A percentile compares a stretch with the other conserved stretches of the same genome.
phyloP scores from a whole-genome alignment of 2,329 filamentous ascomycete genomes.

The Diaporthe ampelina region DNA sequence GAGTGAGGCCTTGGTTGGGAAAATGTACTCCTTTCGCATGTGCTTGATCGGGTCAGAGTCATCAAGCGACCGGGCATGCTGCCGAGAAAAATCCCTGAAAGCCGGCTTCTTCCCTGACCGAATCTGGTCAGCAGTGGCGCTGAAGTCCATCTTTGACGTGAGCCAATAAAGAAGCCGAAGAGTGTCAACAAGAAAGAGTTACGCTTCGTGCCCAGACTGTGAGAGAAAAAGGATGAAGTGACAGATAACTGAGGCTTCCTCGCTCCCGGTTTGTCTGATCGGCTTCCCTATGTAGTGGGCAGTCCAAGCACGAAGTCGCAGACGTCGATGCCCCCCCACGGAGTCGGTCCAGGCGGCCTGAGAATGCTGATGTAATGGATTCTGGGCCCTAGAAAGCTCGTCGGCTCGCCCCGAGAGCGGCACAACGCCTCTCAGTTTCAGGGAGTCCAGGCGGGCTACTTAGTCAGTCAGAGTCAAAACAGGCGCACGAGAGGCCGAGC shows the following conservation, averaged over 20 bases:
- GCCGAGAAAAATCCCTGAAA: slow-evolving; percentile 63
- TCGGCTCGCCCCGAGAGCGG: slow-evolving; percentile 30
- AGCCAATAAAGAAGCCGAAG: neutral
- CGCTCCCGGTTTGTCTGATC: neutral
- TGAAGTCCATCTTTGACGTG: slow-evolving; percentile 54
- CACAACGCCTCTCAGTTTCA: neutral
- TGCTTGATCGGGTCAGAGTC: slow-evolving; percentile 70
- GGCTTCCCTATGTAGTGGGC: slow-evolving; percentile 26
- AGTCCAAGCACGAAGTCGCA: neutral
- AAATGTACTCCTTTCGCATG: slow-evolving; percentile 79
- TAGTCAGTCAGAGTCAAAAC: neutral
- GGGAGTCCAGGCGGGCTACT: neutral
- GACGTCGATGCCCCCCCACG: too few species aligned
- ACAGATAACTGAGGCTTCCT: neutral
- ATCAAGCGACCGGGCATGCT: slow-evolving; percentile 69
- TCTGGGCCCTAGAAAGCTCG: neutral
- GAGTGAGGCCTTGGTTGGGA: slow-evolving; percentile 81
- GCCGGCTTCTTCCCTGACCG: slow-evolving; percentile 56
- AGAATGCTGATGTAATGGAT: slow-evolving; percentile 17
- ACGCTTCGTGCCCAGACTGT: neutral
- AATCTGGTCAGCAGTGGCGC: slow-evolving; percentile 55
- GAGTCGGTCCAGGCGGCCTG: slow-evolving; percentile 8
- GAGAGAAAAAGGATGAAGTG: neutral
- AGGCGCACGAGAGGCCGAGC: neutral
- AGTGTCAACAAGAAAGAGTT: neutral